Conservation (phyloP, 2,329 filamentous ascomycete species). For the Tricladium varicosporioides region DNA sequence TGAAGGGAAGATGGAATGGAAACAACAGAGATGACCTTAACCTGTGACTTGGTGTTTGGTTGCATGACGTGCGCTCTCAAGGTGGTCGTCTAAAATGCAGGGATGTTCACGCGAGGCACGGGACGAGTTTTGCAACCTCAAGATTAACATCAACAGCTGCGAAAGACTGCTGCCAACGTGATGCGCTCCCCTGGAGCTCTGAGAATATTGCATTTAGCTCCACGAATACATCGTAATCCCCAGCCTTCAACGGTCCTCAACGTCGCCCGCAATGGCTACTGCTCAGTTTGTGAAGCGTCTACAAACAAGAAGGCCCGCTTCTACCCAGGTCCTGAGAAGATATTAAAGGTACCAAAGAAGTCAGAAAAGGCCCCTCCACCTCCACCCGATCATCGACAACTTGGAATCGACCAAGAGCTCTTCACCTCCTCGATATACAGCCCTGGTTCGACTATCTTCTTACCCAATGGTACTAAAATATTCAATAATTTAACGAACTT, state of each 20-base stretch:
- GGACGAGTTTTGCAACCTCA: too few species aligned
- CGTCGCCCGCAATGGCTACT: conserved; percentile 29
- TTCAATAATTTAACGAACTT: conserved; percentile 84
- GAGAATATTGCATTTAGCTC: conserved; percentile 19
- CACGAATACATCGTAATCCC: conserved; percentile 7
- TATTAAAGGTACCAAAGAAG: conserved; percentile 1
- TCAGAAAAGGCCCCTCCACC: conserved; percentile 11
- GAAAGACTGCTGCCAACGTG: conserved; percentile 4
- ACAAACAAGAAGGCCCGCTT: background rate
- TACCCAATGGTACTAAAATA: conserved; percentile 76
- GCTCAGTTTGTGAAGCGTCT: conserved; percentile 29
- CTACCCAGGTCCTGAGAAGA: background rate
- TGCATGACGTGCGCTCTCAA: conserved; percentile 21
- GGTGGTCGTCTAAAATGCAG: conserved; percentile 8
- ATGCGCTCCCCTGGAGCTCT: conserved; percentile 34
- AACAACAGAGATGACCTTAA: background rate
- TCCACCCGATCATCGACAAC: conserved; percentile 54
- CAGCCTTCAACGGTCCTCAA: conserved; percentile 2
- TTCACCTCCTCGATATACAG: conserved; percentile 79
- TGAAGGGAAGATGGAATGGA: background rate
- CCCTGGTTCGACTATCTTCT: conserved; percentile 80
- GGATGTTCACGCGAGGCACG: conserved; percentile 9
- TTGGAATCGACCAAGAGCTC: conserved; percentile 67
- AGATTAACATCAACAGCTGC: too few species aligned
- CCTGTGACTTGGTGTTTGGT: conserved; percentile 5